Conservation (phyloP, 768 basidiomycete species). For the Termitomyces sp. region DNA sequence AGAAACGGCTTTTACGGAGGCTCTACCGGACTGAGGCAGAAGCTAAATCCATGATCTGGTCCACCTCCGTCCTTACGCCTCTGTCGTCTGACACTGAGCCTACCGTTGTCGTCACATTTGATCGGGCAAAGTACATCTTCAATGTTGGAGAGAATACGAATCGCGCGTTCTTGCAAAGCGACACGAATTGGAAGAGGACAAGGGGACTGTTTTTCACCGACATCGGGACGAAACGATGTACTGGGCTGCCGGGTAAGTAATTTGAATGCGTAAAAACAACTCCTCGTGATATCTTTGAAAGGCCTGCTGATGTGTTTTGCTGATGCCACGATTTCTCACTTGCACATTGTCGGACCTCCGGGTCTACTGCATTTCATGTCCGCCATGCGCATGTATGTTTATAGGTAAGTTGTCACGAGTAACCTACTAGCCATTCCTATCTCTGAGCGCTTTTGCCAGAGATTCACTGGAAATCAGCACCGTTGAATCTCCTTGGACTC, state of each 20-base stretch:
- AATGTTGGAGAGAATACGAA: slow-evolving; percentile 83
- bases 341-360: slow-evolving; percentile 69
- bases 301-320: slow-evolving; percentile 80
- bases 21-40: slow-evolving; percentile 3
- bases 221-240: slow-evolving; percentile 53
- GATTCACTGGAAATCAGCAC: slow-evolving; percentile 46
- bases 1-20: slow-evolving; percentile 7
- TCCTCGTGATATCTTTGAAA: slow-evolving; percentile 18
- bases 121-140: slow-evolving; percentile 81
- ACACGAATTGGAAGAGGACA: slow-evolving; percentile 61
- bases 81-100: slow-evolving; percentile 79
- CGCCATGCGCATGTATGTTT: slow-evolving; percentile 63
- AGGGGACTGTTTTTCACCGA: slow-evolving; percentile 72
- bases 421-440: neutral
- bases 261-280: slow-evolving; percentile 1
- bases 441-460: slow-evolving; percentile 25
- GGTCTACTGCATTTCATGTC: slow-evolving; percentile 72
- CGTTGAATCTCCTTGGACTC: slow-evolving; percentile 34
- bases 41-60: slow-evolving; percentile 53
- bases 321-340: slow-evolving; percentile 55
- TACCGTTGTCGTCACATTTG: slow-evolving; percentile 70
- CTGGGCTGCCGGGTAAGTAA: slow-evolving; percentile 68
- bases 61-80: slow-evolving; percentile 52
- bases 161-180: slow-evolving; percentile 67
- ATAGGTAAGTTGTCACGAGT: slow-evolving; percentile 46